These are phyloP conservation scores for Vachellia pachyceras DNA, from an alignment of 306 rosid genomes.

Conservation along the genomic window DNA sequence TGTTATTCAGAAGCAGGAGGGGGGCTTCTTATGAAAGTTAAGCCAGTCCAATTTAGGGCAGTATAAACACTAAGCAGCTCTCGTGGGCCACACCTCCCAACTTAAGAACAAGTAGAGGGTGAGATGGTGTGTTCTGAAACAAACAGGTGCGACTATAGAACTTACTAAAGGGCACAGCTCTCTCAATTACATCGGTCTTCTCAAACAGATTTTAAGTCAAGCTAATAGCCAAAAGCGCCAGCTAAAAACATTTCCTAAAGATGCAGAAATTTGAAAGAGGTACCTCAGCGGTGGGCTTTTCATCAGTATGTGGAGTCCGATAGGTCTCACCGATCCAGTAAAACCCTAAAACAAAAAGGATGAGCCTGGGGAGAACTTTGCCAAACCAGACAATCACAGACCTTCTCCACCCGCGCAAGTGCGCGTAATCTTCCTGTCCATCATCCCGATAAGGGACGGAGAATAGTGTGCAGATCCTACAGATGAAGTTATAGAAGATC, in stretches of 20 bases:
- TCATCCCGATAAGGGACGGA: constrained; percentile 64
- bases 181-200: background rate
- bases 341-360: constrained; percentile 81
- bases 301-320: constrained; percentile 3
- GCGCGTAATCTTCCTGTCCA: constrained; percentile 78
- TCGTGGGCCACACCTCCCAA: too few relatives aligned
- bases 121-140: background rate
- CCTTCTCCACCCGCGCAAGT: constrained; percentile 80
- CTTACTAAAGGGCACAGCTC: background rate
- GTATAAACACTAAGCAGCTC: too few relatives aligned
- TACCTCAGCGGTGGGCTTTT: constrained; percentile 47
- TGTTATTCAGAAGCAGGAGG: background rate
- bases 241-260: background rate
- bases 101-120: background rate
- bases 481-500: constrained; percentile 70
- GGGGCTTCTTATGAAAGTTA: background rate
- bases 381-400: constrained; percentile 68
- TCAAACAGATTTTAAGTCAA: background rate
- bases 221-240: background rate
- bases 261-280: background rate
- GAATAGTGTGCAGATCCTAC: constrained; percentile 72
- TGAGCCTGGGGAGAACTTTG: constrained; percentile 59
- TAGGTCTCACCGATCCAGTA: constrained; percentile 71
- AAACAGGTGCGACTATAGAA: background rate
- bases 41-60: too few relatives aligned